A percentile compares a stretch with the other conserved stretches of the same genome.
These are phyloP conservation scores for Oryza glumipatula DNA, from an alignment of 176 grass and related monocot genomes.

Conservation along the genomic window DNA sequence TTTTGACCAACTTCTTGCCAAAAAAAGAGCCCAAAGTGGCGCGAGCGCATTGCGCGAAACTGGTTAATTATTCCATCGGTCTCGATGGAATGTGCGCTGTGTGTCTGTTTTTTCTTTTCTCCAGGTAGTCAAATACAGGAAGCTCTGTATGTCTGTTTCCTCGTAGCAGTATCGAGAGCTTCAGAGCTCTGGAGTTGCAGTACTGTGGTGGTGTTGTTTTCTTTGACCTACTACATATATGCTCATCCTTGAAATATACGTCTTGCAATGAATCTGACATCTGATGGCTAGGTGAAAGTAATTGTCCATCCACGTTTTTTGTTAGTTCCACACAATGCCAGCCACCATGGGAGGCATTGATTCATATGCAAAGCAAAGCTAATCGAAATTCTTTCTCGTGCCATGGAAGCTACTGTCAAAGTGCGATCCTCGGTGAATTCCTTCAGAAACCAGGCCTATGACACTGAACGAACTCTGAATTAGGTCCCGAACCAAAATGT, in stretches of 20 bases:
- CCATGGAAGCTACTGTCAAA: constrained; percentile 16
- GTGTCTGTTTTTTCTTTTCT: background rate
- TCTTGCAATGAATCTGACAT: background rate
- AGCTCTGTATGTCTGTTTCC: background rate
- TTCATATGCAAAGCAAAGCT: background rate
- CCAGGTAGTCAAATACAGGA: constrained; percentile 37
- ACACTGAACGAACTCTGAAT: constrained; percentile 31
- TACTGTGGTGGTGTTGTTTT: background rate
- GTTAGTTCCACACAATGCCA: background rate
- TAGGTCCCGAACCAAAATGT: constrained; percentile 27
- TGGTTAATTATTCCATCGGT: no score
- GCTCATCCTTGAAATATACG: background rate
- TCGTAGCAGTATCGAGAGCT: background rate
- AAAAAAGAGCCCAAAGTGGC: background rate
- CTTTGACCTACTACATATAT: background rate
- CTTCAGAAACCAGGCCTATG: constrained; percentile 28
- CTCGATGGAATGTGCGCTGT: constrained; percentile 25
- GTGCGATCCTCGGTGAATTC: background rate
- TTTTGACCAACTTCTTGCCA: constrained; percentile 50
- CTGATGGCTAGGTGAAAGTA: background rate
- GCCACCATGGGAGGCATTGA: background rate
- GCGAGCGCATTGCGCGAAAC: background rate
- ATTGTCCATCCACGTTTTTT: background rate
- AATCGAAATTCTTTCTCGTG: background rate
- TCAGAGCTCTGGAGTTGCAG: background rate